Evolutionary conservation across 2,329 filamentous ascomycete genomes (phyloP).

Genomic region (Sphaerulina musiva): DNA sequence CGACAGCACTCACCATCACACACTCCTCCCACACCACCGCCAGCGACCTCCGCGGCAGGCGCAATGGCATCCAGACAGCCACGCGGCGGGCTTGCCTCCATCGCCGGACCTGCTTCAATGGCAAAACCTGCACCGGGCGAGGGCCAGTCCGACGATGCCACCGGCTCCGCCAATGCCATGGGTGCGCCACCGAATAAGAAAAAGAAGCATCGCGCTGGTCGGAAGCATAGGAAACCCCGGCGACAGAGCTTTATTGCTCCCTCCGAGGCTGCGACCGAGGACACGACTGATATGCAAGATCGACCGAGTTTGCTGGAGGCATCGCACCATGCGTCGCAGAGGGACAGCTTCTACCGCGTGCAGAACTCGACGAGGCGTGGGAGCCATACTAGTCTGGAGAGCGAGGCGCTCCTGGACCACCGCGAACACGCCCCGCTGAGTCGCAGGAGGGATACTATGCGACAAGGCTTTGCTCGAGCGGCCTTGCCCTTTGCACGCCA

Average conservation of each 20-base stretch:
- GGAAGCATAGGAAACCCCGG: conserved; percentile 57
- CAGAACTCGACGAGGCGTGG: conserved; percentile 41
- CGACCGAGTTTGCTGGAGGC: conserved; percentile 38
- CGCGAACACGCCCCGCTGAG: conserved; percentile 45
- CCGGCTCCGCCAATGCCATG: background rate
- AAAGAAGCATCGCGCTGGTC: conserved; percentile 41
- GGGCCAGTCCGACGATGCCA: background rate
- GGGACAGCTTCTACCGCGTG: conserved; percentile 50
- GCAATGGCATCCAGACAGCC: conserved; percentile 6
- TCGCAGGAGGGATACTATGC: conserved; percentile 41
- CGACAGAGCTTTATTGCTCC: conserved; percentile 72
- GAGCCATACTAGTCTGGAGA: conserved; percentile 84
- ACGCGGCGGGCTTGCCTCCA: conserved; percentile 2
- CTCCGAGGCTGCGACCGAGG: conserved; percentile 50
- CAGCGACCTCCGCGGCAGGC: background rate
- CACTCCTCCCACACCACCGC: background rate
- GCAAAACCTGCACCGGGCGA: conserved; percentile 8
- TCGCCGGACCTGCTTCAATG: conserved; percentile 14
- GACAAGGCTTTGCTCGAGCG: conserved; percentile 29
- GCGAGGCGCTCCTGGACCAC: conserved; percentile 80
- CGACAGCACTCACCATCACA: background rate
- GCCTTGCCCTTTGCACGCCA: conserved; percentile 23
- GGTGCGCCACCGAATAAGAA: conserved; percentile 15
- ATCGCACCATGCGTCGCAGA: conserved; percentile 33
- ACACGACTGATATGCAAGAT: conserved; percentile 44